A percentile compares a stretch with the other conserved stretches of the same genome.
Conservation (phyloP, 495 filamentous ascomycete genomes). For the Aspergillus bertholletiae region DNA sequence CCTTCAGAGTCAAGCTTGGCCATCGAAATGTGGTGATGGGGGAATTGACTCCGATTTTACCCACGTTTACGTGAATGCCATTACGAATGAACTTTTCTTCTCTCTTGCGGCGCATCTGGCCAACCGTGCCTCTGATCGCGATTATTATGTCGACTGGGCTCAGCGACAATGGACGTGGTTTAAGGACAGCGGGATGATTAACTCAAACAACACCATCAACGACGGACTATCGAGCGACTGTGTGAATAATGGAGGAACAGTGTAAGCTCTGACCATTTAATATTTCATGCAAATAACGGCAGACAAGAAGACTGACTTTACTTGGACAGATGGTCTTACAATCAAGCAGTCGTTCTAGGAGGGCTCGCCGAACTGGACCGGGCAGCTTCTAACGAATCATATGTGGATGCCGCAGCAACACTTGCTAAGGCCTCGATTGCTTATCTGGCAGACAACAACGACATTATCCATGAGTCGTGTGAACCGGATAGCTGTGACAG, state of each 20-base stretch:
- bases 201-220: constrained; percentile 61
- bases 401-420: constrained; percentile 50
- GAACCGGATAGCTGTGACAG: constrained; percentile 58
- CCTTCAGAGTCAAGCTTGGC: constrained; percentile 40
- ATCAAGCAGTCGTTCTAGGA: constrained; percentile 75
- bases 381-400: constrained; percentile 40
- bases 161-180: constrained; percentile 67
- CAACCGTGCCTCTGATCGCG: constrained; percentile 50
- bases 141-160: constrained; percentile 56
- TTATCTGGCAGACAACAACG: constrained; percentile 46
- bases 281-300: not conserved
- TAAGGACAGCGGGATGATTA: constrained; percentile 60
- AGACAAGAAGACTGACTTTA: not conserved
- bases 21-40: constrained; percentile 37
- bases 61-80: constrained; percentile 60
- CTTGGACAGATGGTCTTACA: constrained; percentile 61
- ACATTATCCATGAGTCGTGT: constrained; percentile 61
- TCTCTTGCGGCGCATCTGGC: constrained; percentile 68
- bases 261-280: constrained; percentile 18
- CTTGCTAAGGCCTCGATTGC: constrained; percentile 66
- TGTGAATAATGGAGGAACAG: constrained; percentile 59
- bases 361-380: constrained; percentile 63
- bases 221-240: constrained; percentile 63
- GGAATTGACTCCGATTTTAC: constrained; percentile 71
- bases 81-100: constrained; percentile 74